Evolutionary conservation across 2,329 filamentous ascomycete species (phyloP).

Genomic region (Herpotrichia juniperi): DNA sequence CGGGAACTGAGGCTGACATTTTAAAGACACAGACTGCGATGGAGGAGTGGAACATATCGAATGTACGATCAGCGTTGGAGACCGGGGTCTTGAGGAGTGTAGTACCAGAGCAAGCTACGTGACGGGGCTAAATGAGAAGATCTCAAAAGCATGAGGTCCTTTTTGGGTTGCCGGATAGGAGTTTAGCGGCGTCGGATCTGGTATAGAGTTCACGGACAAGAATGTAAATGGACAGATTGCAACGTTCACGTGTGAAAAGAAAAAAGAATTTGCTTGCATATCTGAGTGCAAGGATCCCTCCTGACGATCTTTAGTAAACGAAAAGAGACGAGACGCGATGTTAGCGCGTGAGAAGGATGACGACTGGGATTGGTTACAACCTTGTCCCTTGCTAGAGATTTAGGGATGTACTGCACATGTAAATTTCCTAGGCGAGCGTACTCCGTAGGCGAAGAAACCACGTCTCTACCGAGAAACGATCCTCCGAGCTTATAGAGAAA

Average conservation of each 20-base stretch:
- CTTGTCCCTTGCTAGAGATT: neutral
- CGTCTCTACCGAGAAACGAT: neutral
- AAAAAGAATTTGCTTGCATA: neutral
- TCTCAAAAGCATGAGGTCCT: no score
- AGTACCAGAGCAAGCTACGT: slow-evolving; percentile 71
- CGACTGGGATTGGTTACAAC: slow-evolving; percentile 1
- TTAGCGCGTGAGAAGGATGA: neutral
- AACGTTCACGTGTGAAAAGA: neutral
- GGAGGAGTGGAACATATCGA: slow-evolving; percentile 78
- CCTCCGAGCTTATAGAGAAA: no score
- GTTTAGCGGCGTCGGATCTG: no score
- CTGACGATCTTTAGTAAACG: slow-evolving; percentile 1
- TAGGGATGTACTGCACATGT: neutral
- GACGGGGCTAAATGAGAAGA: no score
- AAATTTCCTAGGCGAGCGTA: no score
- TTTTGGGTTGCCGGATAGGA: no score
- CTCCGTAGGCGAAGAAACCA: neutral
- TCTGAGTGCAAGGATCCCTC: slow-evolving; percentile 3
- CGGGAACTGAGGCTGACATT: slow-evolving; percentile 14
- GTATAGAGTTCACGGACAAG: neutral
- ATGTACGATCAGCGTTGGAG: slow-evolving; percentile 68
- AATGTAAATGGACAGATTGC: slow-evolving; percentile 10
- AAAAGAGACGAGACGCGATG: neutral
- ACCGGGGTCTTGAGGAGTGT: slow-evolving; percentile 68
- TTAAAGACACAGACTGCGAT: slow-evolving; percentile 62